Percentiles rank a stretch among this genome's conserved stretches.
Evolutionary conservation across 2,329 filamentous ascomycete species (phyloP).

Genomic region (Colletotrichum endophyticum): DNA sequence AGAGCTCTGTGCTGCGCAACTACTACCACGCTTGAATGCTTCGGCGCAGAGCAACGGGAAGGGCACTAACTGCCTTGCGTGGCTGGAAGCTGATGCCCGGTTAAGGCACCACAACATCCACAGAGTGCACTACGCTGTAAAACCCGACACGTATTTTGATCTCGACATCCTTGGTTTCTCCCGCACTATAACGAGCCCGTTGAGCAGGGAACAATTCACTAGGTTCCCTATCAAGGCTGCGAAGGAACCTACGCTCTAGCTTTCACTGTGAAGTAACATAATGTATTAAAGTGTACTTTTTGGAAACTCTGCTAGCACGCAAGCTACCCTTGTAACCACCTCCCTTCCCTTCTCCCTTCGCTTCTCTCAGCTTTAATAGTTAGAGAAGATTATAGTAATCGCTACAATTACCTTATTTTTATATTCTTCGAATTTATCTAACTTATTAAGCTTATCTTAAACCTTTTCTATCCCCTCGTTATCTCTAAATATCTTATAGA

Average conservation of each 20-base stretch:
- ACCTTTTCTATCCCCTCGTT: no score
- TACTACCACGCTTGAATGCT: neutral
- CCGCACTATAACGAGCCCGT: neutral
- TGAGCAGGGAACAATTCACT: neutral
- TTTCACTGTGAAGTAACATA: no score
- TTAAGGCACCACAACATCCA: neutral
- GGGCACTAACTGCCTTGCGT: neutral
- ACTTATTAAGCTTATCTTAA: no score
- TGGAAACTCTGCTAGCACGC: no score
- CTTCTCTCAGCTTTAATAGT: no score
- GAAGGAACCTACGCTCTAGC: neutral
- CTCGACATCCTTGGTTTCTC: neutral
- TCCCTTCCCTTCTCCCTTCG: no score
- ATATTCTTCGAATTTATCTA: no score
- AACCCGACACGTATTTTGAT: neutral
- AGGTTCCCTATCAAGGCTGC: neutral
- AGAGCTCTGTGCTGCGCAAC: neutral
- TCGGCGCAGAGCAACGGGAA: neutral
- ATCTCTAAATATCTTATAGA: no score
- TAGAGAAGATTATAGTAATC: no score
- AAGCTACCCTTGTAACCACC: no score
- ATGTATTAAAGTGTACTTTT: no score
- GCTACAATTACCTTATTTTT: no score
- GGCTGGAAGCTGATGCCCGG: neutral
- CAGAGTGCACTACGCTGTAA: neutral